Percentiles rank a stretch among this genome's conserved stretches.
phyloP scores from a whole-genome alignment of 768 basidiomycete species.

The Symmetrospora coprosmae region DNA sequence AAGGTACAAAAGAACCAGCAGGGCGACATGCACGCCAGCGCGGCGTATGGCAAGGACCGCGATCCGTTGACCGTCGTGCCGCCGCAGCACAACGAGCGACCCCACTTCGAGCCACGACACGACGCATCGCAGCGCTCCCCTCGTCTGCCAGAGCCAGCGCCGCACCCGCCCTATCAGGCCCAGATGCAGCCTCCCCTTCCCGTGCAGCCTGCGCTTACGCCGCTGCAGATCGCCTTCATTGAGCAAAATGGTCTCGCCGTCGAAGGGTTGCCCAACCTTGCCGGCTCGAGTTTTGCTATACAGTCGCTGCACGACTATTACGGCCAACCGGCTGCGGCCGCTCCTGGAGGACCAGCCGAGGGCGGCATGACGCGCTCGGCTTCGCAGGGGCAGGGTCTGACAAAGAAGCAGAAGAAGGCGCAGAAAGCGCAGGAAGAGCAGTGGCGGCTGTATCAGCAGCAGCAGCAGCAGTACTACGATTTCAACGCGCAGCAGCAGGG shows the following conservation, averaged over 20 bases:
- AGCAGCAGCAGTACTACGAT: neutral
- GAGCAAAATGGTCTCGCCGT: slow-evolving; percentile 4
- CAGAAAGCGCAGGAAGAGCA: no score
- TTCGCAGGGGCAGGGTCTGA: neutral
- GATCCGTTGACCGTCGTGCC: slow-evolving; percentile 1
- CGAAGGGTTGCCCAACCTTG: slow-evolving; percentile 10
- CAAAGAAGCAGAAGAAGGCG: neutral
- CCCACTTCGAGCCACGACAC: neutral
- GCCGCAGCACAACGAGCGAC: neutral
- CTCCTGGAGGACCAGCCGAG: neutral
- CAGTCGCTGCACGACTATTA: neutral
- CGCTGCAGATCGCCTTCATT: slow-evolving; percentile 8
- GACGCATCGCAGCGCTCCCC: neutral
- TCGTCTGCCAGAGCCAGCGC: neutral
- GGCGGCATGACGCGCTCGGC: neutral
- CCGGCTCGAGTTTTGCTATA: neutral
- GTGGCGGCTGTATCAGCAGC: no score
- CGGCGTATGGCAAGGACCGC: no score
- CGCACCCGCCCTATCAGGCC: neutral
- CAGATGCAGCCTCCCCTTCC: neutral
- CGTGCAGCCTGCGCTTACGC: neutral
- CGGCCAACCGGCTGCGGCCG: neutral
- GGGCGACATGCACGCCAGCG: no score
- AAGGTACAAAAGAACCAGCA: no score
- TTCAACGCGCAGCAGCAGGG: neutral